phyloP scores from a whole-genome alignment of 192 early-diverging fungal genomes.

The Coemansia sp. region DNA sequence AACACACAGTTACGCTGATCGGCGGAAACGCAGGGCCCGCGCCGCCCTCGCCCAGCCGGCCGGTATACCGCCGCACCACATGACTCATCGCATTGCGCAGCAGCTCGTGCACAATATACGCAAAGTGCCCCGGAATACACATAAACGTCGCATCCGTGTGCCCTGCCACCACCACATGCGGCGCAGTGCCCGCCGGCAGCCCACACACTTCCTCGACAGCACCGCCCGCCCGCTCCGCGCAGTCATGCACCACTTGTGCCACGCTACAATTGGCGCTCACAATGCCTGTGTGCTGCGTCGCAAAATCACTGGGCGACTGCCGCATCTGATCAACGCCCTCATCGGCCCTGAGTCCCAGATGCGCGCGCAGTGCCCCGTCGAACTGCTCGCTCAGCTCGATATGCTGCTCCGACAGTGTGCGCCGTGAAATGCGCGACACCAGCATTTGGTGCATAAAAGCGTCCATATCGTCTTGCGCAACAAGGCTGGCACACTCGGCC shows the following conservation, averaged over 20 bases:
- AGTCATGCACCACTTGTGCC: conserved; percentile 56
- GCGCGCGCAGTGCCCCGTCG: conserved; percentile 43
- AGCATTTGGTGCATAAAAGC: conserved; percentile 90
- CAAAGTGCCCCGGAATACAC: conserved; percentile 94
- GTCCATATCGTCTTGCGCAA: conserved; percentile 67
- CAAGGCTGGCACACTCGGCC: conserved; percentile 72
- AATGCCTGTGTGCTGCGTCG: conserved; percentile 55
- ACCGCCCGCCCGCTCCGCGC: conserved; percentile 39
- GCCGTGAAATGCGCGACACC: conserved; percentile 80
- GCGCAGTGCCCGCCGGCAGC: conserved; percentile 57
- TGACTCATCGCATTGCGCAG: conserved; percentile 81
- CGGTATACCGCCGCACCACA: conserved; percentile 61
- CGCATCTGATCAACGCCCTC: conserved; percentile 48
- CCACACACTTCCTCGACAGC: conserved; percentile 44
- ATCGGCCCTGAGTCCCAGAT: conserved; percentile 17
- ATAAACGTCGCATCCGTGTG: conserved; percentile 72
- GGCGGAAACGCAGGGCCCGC: conserved; percentile 62
- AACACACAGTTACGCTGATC: conserved; percentile 81
- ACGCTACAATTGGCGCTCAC: conserved; percentile 44
- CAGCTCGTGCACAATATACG: conserved; percentile 91
- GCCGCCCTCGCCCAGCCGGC: conserved; percentile 14
- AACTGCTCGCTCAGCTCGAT: conserved; percentile 72
- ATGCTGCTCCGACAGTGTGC: conserved; percentile 93
- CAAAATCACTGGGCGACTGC: conserved; percentile 53
- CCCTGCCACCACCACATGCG: conserved; percentile 76